Evolutionary conservation across 163 green algal species (phyloP).

Genomic region (Scenedesmus sp.): DNA sequence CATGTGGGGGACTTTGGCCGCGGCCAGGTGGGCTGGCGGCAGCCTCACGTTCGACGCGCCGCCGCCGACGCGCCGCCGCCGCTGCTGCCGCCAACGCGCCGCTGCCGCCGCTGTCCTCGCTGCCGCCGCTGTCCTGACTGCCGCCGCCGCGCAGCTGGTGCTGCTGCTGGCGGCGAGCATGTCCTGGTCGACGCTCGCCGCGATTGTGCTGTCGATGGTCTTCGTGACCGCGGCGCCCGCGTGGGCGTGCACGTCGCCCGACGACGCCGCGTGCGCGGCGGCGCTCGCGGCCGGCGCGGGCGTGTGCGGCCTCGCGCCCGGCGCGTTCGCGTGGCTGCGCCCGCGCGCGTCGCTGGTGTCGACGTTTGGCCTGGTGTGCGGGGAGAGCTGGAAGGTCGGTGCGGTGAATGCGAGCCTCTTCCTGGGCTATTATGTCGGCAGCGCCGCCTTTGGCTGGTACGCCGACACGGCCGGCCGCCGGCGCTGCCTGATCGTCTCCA

Average conservation of each 20-base stretch:
- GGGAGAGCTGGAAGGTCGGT: conserved; percentile 7
- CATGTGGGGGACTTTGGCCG: conserved; percentile 29
- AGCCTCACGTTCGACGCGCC: too few species aligned
- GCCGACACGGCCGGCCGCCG: conserved; percentile 19
- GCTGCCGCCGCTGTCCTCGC: too few species aligned
- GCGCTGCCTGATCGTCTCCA: conserved; percentile 5
- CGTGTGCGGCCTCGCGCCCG: conserved; percentile 8
- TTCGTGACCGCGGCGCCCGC: conserved; percentile 13
- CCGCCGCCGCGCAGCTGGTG: neutral
- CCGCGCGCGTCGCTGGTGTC: neutral
- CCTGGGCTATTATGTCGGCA: conserved; percentile 13
- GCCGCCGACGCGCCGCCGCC: neutral
- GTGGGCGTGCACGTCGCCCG: conserved; percentile 6
- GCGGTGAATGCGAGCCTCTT: conserved; percentile 22
- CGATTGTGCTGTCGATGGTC: conserved; percentile 22
- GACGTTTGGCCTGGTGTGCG: conserved; percentile 19
- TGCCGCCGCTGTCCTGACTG: too few species aligned
- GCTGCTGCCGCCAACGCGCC: neutral
- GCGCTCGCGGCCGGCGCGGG: neutral
- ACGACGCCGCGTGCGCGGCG: neutral
- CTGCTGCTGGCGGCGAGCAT: conserved; percentile 6
- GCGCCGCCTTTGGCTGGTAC: conserved; percentile 21
- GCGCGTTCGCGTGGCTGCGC: neutral
- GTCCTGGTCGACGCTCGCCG: conserved; percentile 15
- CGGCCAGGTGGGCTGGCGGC: conserved; percentile 11